Conservation (phyloP, 768 basidiomycete genomes). For the Antrodiella citrinella region DNA sequence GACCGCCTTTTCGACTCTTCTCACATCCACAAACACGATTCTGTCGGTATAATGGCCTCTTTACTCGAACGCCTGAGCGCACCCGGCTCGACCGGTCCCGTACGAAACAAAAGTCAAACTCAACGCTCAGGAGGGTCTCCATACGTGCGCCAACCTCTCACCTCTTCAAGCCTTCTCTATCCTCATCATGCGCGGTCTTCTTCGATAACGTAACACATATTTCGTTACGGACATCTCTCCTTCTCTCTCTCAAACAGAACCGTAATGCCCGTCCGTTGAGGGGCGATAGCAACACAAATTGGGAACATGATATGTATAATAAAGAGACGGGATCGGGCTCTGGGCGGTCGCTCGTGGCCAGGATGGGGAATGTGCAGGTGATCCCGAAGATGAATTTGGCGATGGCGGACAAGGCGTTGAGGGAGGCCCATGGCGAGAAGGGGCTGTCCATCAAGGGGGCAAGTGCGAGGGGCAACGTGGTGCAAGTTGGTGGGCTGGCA, state of each 20-base stretch:
- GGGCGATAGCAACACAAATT: conserved; percentile 55
- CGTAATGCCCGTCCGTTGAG: conserved; percentile 49
- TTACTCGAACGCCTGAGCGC: conserved; percentile 43
- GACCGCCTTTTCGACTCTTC: not conserved
- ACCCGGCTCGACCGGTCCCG: conserved; percentile 33
- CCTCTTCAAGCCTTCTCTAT: conserved; percentile 9
- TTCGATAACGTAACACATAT: not conserved
- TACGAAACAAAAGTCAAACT: conserved; percentile 33
- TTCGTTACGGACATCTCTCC: not conserved
- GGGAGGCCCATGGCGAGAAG: conserved; percentile 41
- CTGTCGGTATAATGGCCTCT: conserved; percentile 11
- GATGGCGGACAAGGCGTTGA: conserved; percentile 53
- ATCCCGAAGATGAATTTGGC: conserved; percentile 47
- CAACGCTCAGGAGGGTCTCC: conserved; percentile 31
- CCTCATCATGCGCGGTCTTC: conserved; percentile 6
- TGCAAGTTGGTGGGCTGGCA: conserved; percentile 69
- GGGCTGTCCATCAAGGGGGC: conserved; percentile 66
- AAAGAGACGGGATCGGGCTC: conserved; percentile 12
- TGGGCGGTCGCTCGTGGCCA: conserved; percentile 41
- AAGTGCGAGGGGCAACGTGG: conserved; percentile 52
- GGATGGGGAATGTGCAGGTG: conserved; percentile 36
- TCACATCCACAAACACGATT: not conserved
- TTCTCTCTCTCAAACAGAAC: conserved; percentile 12
- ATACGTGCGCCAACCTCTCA: conserved; percentile 38
- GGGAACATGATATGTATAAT: conserved; percentile 65